Base-by-base conservation (phyloP, 495 filamentous ascomycete genomes). In the Neurospora sp. region DNA sequence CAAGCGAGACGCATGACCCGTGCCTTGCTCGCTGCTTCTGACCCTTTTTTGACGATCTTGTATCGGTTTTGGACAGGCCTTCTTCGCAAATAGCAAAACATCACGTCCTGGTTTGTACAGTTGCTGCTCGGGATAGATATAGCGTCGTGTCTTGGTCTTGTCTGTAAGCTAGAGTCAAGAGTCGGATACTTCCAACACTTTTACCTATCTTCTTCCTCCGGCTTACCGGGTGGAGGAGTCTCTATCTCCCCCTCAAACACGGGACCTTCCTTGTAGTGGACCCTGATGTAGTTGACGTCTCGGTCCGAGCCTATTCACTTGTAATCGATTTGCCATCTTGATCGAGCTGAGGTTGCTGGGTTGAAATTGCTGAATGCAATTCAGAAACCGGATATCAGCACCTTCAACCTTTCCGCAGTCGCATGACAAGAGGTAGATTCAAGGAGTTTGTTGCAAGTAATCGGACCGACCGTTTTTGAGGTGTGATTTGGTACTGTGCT, bases 401-500 rank as follows among this genome's bases (percentile, higher is more conserved):
- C 35, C 53, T 65, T 35, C 27, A 65, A 37, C 47, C 27, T 65
- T 65, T 35, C 27, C 53, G 12, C 12, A 35, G 53, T 61, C 53
- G 53, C 53, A 61, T 61, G 53, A 61, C 12, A 27, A 38, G 53
- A 61, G 47, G 39, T 39, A 37, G 20, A 22, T 37, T 37, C 69
- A 71, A 37, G 70, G 72, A 75, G 40, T 69, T 74, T 71, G 75
- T 77, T 70, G 70, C 73, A 71, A 74, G 72, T 73, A 79, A 75
- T 79, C 78, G 78, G 78, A 74, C 78, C 78, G 76, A 79, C 35
- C 44, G 16, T 37, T 4, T n/a, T 38, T 10, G 31, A 18, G n/a
- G 44, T 68, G 35, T 37, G 42, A 18, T 65, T 71, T n/a, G 39
- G 20, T n/a, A 31, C 27, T 35, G 70, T 61, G 35, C 42, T 35